Evolutionary conservation across 192 early-diverging fungal genomes (phyloP).

Genomic region (Ambispora gerdemannii): DNA sequence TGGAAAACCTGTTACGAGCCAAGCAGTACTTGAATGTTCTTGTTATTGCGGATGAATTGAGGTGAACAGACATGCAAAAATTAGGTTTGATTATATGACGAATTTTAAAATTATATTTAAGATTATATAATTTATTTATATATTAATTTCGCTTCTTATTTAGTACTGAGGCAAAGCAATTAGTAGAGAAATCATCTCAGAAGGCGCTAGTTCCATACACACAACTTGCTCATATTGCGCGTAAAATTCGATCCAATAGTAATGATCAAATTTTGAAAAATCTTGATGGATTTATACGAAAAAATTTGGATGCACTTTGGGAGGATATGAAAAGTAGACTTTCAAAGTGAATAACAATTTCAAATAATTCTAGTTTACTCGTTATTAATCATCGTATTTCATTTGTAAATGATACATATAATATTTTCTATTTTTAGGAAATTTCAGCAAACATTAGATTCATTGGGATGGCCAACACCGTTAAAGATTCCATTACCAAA

Average conservation of each 20-base stretch:
- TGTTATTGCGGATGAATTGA: conserved; percentile 40
- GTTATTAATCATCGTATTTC: no score
- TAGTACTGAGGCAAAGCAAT: conserved; percentile 35
- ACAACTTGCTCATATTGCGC: conserved; percentile 39
- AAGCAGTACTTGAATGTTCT: conserved; percentile 46
- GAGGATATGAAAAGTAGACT: conserved; percentile 45
- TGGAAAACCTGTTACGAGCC: conserved; percentile 36
- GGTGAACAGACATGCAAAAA: conserved; percentile 32
- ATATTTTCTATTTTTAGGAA: conserved; percentile 32
- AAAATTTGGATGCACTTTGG: conserved; percentile 38
- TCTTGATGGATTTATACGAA: conserved; percentile 37
- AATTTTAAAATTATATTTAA: not conserved
- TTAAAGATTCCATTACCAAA: conserved; percentile 21
- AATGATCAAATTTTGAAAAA: conserved; percentile 28
- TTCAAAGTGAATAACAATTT: conserved; percentile 39
- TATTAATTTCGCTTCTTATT: not conserved
- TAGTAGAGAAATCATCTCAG: conserved; percentile 40
- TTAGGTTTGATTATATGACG: not conserved
- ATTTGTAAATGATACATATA: not conserved
- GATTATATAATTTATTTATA: not conserved
- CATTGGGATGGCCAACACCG: conserved; percentile 43
- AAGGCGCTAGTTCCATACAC: conserved; percentile 42
- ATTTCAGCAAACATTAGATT: conserved; percentile 40
- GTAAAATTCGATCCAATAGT: conserved; percentile 30
- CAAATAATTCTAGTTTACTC: no score